Base-by-base conservation (phyloP, 192 early-diverging fungal genomes). In the Phycomyces nitens region DNA sequence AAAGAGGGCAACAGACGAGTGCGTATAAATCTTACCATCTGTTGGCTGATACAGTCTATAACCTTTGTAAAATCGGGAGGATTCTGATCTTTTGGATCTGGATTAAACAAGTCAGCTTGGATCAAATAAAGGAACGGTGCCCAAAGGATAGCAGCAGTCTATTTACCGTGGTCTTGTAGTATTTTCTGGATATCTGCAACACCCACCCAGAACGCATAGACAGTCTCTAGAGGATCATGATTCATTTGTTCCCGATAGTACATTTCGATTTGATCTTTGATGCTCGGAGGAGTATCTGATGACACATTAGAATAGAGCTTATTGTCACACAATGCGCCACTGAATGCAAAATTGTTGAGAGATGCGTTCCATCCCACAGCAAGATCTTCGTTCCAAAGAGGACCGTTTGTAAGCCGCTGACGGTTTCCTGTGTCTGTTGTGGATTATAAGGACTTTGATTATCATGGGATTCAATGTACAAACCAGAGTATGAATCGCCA, bases 401-500 rank as follows among this genome's bases (percentile, higher is more conserved):
- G 68, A 16, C 69, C 69, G 21, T 75, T 70, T 5, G 68, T 70
- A 40, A 39, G 65, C 7, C 61, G 29, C 53, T 62, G 58, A 22
- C 16, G 23, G 24, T 71, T 75, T 5, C 64, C 60, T 41, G 62
- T 41, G 24, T 74, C 72, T 74, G 23, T 60, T 12, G 6, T 24
- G 0, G 16, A 39, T 11, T 24, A 50, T 27, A 16, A 66, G 14
- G 20, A 47, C 41, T 20, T 18, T 41, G 42, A 34, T 59, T 39
- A 50, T 54, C 41, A 39, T 9, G 44, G 56, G 12, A 29, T 21
- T 5, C 29, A n/a, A 3, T 52, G 22, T 12, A 24, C 43, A n/a
- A 63, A 70, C 73, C 74, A 64, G 74, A 76, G 63, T 76, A 71
- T 11, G 69, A 71, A 43, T 76, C 74, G 21, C 74, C 74, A 64